phyloP scores from a whole-genome alignment of 179 eudicot species.

The Silene noctiflora region DNA sequence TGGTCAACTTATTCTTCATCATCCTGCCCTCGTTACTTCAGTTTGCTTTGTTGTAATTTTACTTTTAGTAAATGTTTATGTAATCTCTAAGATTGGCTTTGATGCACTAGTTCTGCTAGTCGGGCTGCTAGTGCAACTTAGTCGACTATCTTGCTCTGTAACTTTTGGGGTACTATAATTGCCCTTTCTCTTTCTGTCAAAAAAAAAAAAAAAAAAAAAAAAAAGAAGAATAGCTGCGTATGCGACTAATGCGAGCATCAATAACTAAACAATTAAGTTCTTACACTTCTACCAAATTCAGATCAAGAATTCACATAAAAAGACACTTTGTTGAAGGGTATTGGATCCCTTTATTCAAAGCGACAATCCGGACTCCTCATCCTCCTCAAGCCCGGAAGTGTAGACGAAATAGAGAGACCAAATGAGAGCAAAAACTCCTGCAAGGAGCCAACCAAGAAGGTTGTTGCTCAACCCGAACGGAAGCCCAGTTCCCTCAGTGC shows the following conservation, averaged over 20 bases:
- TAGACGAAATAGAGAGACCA: conserved; percentile 74
- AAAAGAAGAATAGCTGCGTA: too few species aligned
- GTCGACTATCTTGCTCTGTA: too few species aligned
- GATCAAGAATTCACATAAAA: conserved; percentile 15
- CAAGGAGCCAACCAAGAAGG: conserved; percentile 77
- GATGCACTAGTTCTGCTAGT: too few species aligned
- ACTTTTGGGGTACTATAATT: too few species aligned
- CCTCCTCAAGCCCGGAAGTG: conserved; percentile 72
- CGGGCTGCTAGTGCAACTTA: too few species aligned
- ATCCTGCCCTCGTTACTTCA: too few species aligned
- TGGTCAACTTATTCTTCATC: too few species aligned
- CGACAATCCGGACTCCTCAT: conserved; percentile 93
- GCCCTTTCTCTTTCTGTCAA: too few species aligned
- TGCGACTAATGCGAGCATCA: not conserved
- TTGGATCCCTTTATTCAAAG: conserved; percentile 32
- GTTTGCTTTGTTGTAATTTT: too few species aligned
- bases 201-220: too few species aligned
- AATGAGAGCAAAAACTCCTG: conserved; percentile 72
- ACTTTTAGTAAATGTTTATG: too few species aligned
- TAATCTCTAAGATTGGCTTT: too few species aligned
- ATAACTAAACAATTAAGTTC: conserved; percentile 14
- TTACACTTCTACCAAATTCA: conserved; percentile 20
- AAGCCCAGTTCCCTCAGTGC: conserved; percentile 94
- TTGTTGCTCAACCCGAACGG: conserved; percentile 95
- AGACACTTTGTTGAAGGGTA: not conserved